Evolutionary conservation across 768 basidiomycete species (phyloP).

Genomic region (Pisolithus tinctorius): DNA sequence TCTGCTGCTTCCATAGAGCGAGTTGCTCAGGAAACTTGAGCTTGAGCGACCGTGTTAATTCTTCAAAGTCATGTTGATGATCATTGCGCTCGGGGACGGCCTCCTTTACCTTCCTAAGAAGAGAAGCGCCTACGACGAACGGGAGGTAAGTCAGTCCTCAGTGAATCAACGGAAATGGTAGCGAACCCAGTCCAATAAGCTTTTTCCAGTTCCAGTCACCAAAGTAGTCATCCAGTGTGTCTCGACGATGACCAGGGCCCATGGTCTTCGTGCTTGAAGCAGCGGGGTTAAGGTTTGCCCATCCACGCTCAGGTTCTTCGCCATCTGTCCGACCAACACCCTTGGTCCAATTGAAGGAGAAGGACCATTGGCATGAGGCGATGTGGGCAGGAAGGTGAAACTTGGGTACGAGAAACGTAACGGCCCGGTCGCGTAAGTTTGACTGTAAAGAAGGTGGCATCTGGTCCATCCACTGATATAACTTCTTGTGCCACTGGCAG

Average conservation of each 20-base stretch:
- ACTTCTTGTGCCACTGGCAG: constrained; percentile 8
- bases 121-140: background rate
- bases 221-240: constrained; percentile 30
- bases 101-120: constrained; percentile 3
- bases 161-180: background rate
- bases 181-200: constrained; percentile 18
- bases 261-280: constrained; percentile 13
- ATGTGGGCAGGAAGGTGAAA: constrained; percentile 34
- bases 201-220: constrained; percentile 34
- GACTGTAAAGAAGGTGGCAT: background rate
- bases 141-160: background rate
- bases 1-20: background rate
- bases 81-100: constrained; percentile 5
- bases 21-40: background rate
- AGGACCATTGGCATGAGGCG: constrained; percentile 20
- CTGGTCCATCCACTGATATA: constrained; percentile 4
- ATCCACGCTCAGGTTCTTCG: constrained; percentile 31
- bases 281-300: constrained; percentile 28
- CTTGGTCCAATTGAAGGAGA: constrained; percentile 23
- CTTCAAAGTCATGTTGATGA: constrained; percentile 2
- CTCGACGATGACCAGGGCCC: too few species aligned
- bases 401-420: constrained; percentile 24
- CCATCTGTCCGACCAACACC: constrained; percentile 4
- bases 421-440: background rate
- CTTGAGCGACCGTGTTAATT: background rate